Percentiles rank a stretch among this genome's conserved stretches.
phyloP scores from a whole-genome alignment of 768 basidiomycete species.

The Leccinum rimulosum region DNA sequence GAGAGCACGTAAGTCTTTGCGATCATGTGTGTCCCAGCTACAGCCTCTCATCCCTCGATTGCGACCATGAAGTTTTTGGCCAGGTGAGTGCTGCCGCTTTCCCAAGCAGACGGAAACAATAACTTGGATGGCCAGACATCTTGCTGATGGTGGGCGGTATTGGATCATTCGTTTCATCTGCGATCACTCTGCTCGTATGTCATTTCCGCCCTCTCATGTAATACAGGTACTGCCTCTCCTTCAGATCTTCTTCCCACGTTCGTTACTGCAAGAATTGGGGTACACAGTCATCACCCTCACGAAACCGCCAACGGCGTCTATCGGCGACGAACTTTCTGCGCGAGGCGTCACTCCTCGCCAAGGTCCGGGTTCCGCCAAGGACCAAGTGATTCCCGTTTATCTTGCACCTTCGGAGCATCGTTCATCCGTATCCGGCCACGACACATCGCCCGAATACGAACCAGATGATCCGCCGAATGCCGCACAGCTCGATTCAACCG shows the following conservation, averaged over 20 bases:
- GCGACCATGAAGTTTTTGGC: conserved; percentile 47
- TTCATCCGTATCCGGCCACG: conserved; percentile 27
- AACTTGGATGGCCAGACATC: conserved; percentile 45
- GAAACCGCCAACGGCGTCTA: conserved; percentile 27
- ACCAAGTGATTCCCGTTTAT: conserved; percentile 23
- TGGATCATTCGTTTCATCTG: conserved; percentile 76
- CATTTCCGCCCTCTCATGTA: neutral
- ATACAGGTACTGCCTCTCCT: neutral
- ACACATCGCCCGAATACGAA: conserved; percentile 41
- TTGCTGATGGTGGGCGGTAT: conserved; percentile 69
- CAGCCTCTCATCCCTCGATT: neutral
- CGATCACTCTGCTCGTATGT: conserved; percentile 74
- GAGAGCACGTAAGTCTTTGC: conserved; percentile 49
- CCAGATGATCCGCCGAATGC: conserved; percentile 28
- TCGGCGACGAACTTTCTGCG: conserved; percentile 11
- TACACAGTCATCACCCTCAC: conserved; percentile 42
- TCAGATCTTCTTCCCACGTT: conserved; percentile 79
- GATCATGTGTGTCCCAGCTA: neutral
- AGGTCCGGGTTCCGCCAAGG: conserved; percentile 24
- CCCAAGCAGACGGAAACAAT: neutral
- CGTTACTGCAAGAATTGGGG: conserved; percentile 60
- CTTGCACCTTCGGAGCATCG: conserved; percentile 15
- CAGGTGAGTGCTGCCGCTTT: conserved; percentile 40
- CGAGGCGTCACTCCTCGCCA: conserved; percentile 1
- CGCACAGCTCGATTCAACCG: conserved; percentile 15